These are phyloP conservation scores for Endocladia muricata DNA, from an alignment of 31 red algal genomes.

Conservation along the genomic window DNA sequence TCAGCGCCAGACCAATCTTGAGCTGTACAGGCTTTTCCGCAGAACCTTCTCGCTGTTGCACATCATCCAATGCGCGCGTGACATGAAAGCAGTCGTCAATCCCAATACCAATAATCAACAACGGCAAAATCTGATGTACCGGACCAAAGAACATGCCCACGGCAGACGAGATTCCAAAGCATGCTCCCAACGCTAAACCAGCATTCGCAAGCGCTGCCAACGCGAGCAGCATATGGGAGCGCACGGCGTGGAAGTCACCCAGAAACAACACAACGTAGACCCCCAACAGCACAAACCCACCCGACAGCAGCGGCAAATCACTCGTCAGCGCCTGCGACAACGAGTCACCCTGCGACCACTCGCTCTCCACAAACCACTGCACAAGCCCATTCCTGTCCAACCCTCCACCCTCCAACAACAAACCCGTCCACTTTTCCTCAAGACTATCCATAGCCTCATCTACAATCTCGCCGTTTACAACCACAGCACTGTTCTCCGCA, in stretches of 20 bases:
- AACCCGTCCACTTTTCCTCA: constrained; percentile 51
- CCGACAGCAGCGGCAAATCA: constrained; percentile 49
- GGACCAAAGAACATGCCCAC: constrained; percentile 71
- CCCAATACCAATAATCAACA: constrained; percentile 71
- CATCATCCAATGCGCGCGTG: constrained; percentile 49
- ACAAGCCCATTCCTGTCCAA: background rate
- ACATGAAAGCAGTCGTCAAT: constrained; percentile 78
- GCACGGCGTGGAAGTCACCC: constrained; percentile 70
- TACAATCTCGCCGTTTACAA: constrained; percentile 37
- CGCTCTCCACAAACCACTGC: constrained; percentile 24
- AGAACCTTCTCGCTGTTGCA: constrained; percentile 3
- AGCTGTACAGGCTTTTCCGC: constrained; percentile 19
- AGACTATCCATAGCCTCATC: constrained; percentile 44
- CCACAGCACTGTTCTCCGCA: constrained; percentile 37
- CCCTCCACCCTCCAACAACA: constrained; percentile 23
- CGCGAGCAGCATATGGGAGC: constrained; percentile 60
- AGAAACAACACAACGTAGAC: constrained; percentile 68
- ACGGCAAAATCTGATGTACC: constrained; percentile 75
- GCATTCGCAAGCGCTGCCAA: constrained; percentile 32
- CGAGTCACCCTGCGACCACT: constrained; percentile 33
- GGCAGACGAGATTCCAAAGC: constrained; percentile 59
- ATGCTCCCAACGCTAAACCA: constrained; percentile 54
- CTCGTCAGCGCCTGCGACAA: constrained; percentile 44
- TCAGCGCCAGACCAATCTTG: constrained; percentile 57
- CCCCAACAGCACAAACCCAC: constrained; percentile 63